Percentiles rank a stretch among this genome's conserved stretches.
These are phyloP conservation scores for Hypericum androsaemum DNA, from an alignment of 345 rosid genomes.

Conservation along the genomic window DNA sequence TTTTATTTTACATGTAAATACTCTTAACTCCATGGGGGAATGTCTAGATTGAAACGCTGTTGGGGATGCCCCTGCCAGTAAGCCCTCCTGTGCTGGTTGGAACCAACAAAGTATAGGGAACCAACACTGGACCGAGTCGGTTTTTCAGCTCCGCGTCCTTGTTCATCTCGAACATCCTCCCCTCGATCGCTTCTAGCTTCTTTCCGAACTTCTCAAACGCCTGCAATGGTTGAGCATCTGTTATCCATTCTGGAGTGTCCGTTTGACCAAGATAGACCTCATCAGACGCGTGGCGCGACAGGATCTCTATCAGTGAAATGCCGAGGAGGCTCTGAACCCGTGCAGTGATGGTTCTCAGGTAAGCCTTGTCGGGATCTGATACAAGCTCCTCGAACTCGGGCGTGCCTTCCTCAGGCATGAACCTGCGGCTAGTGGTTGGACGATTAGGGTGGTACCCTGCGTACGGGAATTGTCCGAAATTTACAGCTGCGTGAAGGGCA, in stretches of 20 bases:
- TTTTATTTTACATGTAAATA: no score
- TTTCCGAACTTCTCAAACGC: slow-evolving; percentile 30
- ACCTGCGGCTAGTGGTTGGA: slow-evolving; percentile 32
- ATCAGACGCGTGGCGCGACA: slow-evolving; percentile 36
- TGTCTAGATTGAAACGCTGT: slow-evolving; percentile 23
- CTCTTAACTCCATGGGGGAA: no score
- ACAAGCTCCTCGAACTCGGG: slow-evolving; percentile 26
- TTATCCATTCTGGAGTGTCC: slow-evolving; percentile 34
- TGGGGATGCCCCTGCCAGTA: slow-evolving; percentile 28
- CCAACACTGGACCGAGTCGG: slow-evolving; percentile 17
- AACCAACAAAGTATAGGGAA: slow-evolving; percentile 23
- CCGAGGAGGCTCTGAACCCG: slow-evolving; percentile 30
- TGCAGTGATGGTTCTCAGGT: slow-evolving; percentile 27
- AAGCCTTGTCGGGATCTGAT: slow-evolving; percentile 27
- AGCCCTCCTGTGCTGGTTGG: slow-evolving; percentile 23
- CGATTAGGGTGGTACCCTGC: slow-evolving; percentile 39
- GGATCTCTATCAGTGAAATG: slow-evolving; percentile 32
- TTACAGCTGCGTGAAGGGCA: slow-evolving; percentile 37
- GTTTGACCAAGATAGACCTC: slow-evolving; percentile 39
- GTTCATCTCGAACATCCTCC: slow-evolving; percentile 16
- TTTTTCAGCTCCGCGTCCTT: slow-evolving; percentile 15
- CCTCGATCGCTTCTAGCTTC: slow-evolving; percentile 22
- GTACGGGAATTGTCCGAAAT: slow-evolving; percentile 37
- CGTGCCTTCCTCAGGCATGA: slow-evolving; percentile 27
- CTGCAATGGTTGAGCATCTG: slow-evolving; percentile 14